These are phyloP conservation scores for Malus domestica DNA, from an alignment of 306 rosid species.

Conservation along the genomic window ASM211411v1 NC_041798.1:29453001-29453500, in stretches of 20 bases:
- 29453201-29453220: slow-evolving; percentile 67
- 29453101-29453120: slow-evolving; percentile 25
- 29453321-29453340: slow-evolving; percentile 9
- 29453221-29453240: slow-evolving; percentile 58
- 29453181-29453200: slow-evolving; percentile 2
- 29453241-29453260: slow-evolving; percentile 43
- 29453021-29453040: slow-evolving; percentile 24
- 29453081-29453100: slow-evolving; percentile 29
- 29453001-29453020: slow-evolving; percentile 28
- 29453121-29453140: slow-evolving; percentile 33
- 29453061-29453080: slow-evolving; percentile 12
- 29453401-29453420: neutral
- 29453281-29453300: slow-evolving; percentile 51
- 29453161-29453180: slow-evolving; percentile 8
- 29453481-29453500: too few relatives aligned
- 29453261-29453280: slow-evolving; percentile 51
- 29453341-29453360: slow-evolving; percentile 2
- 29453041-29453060: slow-evolving; percentile 40
- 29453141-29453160: slow-evolving; percentile 14
- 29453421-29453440: neutral
- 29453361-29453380: neutral
- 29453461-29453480: neutral
- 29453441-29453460: neutral
- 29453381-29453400: neutral
- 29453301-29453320: slow-evolving; percentile 31